phyloP scores from a whole-genome alignment of 176 grass and related monocot species.

The Oryza nivara region DNA sequence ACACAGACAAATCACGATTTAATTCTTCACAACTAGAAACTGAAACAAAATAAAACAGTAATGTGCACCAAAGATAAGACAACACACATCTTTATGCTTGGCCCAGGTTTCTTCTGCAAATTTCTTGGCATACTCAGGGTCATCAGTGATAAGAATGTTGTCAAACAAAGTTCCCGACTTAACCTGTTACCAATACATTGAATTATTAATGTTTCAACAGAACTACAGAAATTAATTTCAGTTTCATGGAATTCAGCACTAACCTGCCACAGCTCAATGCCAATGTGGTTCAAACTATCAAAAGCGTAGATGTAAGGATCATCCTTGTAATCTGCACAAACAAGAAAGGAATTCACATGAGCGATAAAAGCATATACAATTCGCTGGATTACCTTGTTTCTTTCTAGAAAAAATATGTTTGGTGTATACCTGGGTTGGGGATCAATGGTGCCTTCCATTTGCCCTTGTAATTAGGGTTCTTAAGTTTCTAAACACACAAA shows the following conservation, averaged over 20 bases:
- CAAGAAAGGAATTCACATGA: constrained; percentile 16
- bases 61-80: not conserved
- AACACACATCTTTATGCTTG: constrained; percentile 62
- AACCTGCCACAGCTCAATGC: constrained; percentile 84
- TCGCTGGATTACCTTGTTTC: not conserved
- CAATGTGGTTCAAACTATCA: constrained; percentile 60
- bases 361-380: not conserved
- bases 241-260: not conserved
- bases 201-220: not conserved
- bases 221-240: not conserved
- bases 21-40: not conserved
- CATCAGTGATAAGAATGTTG: constrained; percentile 65
- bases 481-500: constrained; percentile 57
- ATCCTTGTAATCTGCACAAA: constrained; percentile 63
- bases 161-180: constrained; percentile 76
- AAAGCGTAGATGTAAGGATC: constrained; percentile 68
- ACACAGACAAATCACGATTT: not conserved
- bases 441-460: constrained; percentile 87
- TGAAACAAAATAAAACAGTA: not conserved
- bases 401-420: not conserved
- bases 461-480: constrained; percentile 76
- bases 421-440: constrained; percentile 65
- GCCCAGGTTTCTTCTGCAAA: constrained; percentile 72
- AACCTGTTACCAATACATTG: constrained; percentile 33
- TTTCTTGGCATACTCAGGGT: constrained; percentile 69